phyloP scores from a whole-genome alignment of 2,329 filamentous ascomycete genomes.

The Elsinoe australis region DNA sequence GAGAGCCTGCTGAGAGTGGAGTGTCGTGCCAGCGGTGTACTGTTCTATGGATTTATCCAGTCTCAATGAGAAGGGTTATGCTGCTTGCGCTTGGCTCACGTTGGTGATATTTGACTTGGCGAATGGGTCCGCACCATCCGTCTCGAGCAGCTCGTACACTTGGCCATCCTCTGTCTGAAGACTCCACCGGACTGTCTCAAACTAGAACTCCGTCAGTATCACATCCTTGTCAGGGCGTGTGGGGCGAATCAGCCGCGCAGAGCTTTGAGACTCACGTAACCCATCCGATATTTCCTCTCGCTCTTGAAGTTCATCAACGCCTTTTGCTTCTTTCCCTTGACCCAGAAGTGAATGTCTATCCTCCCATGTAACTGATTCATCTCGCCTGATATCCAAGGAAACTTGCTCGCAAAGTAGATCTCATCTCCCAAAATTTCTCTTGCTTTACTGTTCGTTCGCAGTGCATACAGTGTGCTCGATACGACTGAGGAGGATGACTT shows the following conservation, averaged over 20 bases:
- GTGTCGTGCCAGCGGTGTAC: background rate
- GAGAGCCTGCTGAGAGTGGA: no score
- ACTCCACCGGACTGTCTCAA: slow-evolving; percentile 87
- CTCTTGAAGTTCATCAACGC: slow-evolving; percentile 77
- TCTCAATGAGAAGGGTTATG: no score
- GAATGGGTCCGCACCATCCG: slow-evolving; percentile 58
- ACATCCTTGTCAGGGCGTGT: no score
- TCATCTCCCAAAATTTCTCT: slow-evolving; percentile 72
- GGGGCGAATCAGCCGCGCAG: background rate
- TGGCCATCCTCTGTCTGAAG: slow-evolving; percentile 59
- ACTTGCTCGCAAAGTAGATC: slow-evolving; percentile 43
- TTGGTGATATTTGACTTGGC: slow-evolving; percentile 21
- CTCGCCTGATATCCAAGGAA: slow-evolving; percentile 49
- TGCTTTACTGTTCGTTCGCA: slow-evolving; percentile 70
- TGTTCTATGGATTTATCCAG: background rate
- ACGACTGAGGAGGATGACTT: slow-evolving; percentile 77
- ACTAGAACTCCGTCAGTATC: slow-evolving; percentile 41
- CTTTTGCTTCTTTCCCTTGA: slow-evolving; percentile 65
- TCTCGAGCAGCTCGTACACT: slow-evolving; percentile 69
- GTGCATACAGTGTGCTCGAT: slow-evolving; percentile 81
- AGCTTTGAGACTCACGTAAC: slow-evolving; percentile 45
- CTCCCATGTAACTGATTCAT: slow-evolving; percentile 90
- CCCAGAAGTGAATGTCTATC: slow-evolving; percentile 80
- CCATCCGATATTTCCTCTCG: slow-evolving; percentile 58
- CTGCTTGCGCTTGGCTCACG: slow-evolving; percentile 2